Conservation (phyloP, 306 rosid species). For the Trifolium subterraneum region DNA sequence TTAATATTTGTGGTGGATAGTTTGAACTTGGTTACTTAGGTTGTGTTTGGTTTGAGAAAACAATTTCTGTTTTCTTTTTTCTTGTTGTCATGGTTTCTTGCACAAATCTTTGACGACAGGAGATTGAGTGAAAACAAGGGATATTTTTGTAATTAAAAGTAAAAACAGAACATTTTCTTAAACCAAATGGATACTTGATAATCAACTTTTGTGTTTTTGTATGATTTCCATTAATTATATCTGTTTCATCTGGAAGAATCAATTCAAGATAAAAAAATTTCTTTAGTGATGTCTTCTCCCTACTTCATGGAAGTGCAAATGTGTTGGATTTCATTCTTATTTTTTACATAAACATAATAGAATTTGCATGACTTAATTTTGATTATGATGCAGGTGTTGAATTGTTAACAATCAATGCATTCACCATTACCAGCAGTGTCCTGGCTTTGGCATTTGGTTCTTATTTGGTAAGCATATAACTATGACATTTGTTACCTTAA, state of each 20-base stretch:
- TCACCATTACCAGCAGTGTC: constrained; percentile 46
- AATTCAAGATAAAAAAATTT: neutral
- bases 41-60: neutral
- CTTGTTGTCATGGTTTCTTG: neutral
- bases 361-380: constrained; percentile 16
- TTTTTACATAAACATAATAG: neutral
- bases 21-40: neutral
- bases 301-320: neutral
- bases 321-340: constrained; percentile 4
- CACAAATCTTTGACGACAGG: no score
- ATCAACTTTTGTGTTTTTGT: no score
- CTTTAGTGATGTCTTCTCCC: neutral
- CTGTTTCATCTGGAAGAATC: neutral
- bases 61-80: no score
- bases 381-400: constrained; percentile 58
- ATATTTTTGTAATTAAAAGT: no score
- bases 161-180: neutral
- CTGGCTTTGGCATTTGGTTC: constrained; percentile 57
- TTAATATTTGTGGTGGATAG: neutral
- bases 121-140: no score
- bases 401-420: constrained; percentile 57
- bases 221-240: no score
- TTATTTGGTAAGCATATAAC: constrained; percentile 67
- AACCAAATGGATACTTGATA: neutral
- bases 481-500: neutral